Base-by-base conservation (phyloP, 140 eudicot species). In the Stevia rebaudiana region DNA sequence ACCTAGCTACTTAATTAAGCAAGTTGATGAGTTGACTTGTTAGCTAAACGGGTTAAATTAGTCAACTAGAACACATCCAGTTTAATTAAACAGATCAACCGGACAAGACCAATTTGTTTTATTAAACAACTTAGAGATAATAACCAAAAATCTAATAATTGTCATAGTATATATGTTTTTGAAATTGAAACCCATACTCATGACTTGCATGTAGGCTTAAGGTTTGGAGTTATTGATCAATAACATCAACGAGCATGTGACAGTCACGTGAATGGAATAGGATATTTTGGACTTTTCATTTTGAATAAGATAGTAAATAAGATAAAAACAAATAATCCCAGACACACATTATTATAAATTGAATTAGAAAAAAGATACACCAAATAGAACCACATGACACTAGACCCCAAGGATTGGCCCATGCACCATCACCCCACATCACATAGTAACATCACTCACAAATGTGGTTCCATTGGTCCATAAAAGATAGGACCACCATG, bases 391-490 rank as follows among this genome's bases (percentile, higher is more conserved):
- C 58, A 58, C 62, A 48, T 50, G 41, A 23, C 65, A 67, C 65
- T 40, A 39, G 52, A 68, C 70, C 74, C 30, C 39, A 59, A 48
- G 21, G 64, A 21, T 6, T 39, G 74, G 65, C 75, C 79, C 75
- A 74, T 67, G 30, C 10, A 57, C 63, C 69, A 58, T 74, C 72
- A 54, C 61, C 58, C 59, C 7, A 56, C 12, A 21, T 56, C 69
- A 48, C 21, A 8, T 49, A 10, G 51, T 59, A 48, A 71, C 63
- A 66, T 67, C 79, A 50, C 51, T 59, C 43, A 68, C 65, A 52
- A 11, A 59, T 74, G 75, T 64, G 65, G 47, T 60, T 49, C 79
- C 41, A 51, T 58, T 74, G 79, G 75, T 68, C 75, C 74, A 60
- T 47, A 37, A 16, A 17, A 1, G 11, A 30, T 23, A 28, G 74